Percentiles rank a stretch among this genome's conserved stretches.
These are phyloP conservation scores for Ustilago lituana DNA, from an alignment of 1,284 basidiomycete species.

Conservation along the genomic window DNA sequence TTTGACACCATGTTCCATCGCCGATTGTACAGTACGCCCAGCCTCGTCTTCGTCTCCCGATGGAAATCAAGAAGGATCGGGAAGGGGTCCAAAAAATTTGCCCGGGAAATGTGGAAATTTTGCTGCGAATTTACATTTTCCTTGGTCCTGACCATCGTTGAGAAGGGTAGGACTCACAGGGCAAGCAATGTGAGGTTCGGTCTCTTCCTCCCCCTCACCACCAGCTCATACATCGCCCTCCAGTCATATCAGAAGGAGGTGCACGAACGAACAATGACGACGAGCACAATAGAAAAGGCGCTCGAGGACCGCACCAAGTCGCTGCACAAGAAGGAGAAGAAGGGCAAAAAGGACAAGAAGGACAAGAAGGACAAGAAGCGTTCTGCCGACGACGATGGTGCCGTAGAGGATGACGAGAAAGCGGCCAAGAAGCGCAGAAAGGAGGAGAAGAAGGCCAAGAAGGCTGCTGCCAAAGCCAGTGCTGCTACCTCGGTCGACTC, in stretches of 20 bases:
- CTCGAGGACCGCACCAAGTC: slow-evolving; percentile 54
- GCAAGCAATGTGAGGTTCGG: neutral
- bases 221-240: slow-evolving; percentile 4
- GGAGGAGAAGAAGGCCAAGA: slow-evolving; percentile 57
- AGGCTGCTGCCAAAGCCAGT: slow-evolving; percentile 43
- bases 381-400: slow-evolving; percentile 47
- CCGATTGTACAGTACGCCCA: slow-evolving; percentile 17
- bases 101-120: slow-evolving; percentile 12
- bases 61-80: slow-evolving; percentile 2
- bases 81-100: slow-evolving; percentile 33
- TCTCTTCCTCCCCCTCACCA: slow-evolving; percentile 2
- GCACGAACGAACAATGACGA: slow-evolving; percentile 23
- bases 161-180: slow-evolving; percentile 7
- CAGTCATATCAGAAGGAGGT: slow-evolving; percentile 2
- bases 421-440: slow-evolving; percentile 68
- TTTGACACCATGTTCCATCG: slow-evolving; percentile 19
- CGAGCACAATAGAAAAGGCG: slow-evolving; percentile 32
- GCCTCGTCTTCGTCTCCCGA: no score
- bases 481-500: slow-evolving; percentile 27
- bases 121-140: slow-evolving; percentile 13
- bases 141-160: neutral
- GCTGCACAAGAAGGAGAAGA: slow-evolving; percentile 65
- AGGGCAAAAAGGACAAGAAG: slow-evolving; percentile 65
- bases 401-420: slow-evolving; percentile 44
- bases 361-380: slow-evolving; percentile 62